Base-by-base conservation (phyloP, 768 basidiomycete genomes). In the Pleurotus platypus region DNA sequence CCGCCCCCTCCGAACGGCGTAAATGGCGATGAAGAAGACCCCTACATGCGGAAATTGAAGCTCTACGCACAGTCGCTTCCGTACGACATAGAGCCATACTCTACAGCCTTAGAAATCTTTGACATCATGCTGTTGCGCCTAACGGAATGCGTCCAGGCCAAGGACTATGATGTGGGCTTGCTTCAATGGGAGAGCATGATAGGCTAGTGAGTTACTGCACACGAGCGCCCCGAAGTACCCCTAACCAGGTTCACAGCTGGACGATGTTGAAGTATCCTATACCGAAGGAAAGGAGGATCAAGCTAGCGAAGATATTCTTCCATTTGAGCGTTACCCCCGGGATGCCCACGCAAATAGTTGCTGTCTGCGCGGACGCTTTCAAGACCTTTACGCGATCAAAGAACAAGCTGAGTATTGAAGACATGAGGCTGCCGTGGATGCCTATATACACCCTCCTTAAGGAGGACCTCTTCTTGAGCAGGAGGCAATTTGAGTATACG, bases 261-360 rank as follows among this genome's bases (percentile, higher is more conserved):
- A 70, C 73, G 46, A 86, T 86, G 75, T 79, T 94, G 68, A 90
- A 92, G 66, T 94, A 93, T 66, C 92, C 90, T 37, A 86, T 95
- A 64, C 90, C 90, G 56, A 87, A 88, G 66, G 84, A 85, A 59
- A 87, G 84, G 63, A 79, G 92, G 56, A 83, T 93, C 54, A 76
- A 73, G 42, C 75, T 95, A 27, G 85, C 87, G 47, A 88, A 84
- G 69, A 71, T 95, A 3, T 94, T 90, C 72, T 95, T 86, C 66
- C 80, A 90, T 68, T 66, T 94, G 38, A 81, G 83, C 67, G 80
- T 84, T 46, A 82, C 78, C n/a, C 90, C 92, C 12, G 90, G 90
- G 47, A 84, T 92, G 82, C 79, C 89, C 5, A 78, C 77, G 27
- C 82, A 86, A 57, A 74, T 89, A 18, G 78, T 92, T 56, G 85